Conservation (phyloP, 768 basidiomycete species). For the Sarcodon sp. region DNA sequence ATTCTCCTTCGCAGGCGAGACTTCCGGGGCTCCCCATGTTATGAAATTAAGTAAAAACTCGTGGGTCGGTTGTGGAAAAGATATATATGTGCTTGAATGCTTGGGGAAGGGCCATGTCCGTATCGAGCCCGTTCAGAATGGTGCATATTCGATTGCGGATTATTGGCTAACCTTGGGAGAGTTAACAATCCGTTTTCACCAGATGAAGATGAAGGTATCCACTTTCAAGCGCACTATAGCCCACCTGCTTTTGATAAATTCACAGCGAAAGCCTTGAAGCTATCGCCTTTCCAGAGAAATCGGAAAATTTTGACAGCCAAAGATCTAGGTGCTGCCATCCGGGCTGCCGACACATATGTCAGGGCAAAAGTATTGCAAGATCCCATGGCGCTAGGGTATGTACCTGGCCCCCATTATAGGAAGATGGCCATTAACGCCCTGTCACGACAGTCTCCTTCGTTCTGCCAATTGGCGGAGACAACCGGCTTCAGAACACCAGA, state of each 20-base stretch:
- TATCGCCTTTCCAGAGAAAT: slow-evolving; percentile 37
- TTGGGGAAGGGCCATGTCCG: slow-evolving; percentile 59
- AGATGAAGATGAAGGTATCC: slow-evolving; percentile 15
- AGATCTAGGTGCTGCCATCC: slow-evolving; percentile 45
- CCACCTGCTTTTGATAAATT: slow-evolving; percentile 32
- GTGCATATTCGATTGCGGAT: too few species aligned
- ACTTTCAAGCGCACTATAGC: slow-evolving; percentile 40
- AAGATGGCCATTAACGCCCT: neutral
- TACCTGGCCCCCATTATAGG: slow-evolving; percentile 2
- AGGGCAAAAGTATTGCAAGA: slow-evolving; percentile 40
- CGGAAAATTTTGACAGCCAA: slow-evolving; percentile 35
- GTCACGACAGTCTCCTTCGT: slow-evolving; percentile 36
- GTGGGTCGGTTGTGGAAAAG: slow-evolving; percentile 73
- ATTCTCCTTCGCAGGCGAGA: slow-evolving; percentile 38
- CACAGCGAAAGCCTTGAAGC: slow-evolving; percentile 29
- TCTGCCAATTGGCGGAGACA: slow-evolving; percentile 53
- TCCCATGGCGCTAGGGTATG: slow-evolving; percentile 35
- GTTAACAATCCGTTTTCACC: too few species aligned
- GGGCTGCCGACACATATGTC: slow-evolving; percentile 60
- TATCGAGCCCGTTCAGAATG: slow-evolving; percentile 31
- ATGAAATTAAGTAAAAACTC: slow-evolving; percentile 40
- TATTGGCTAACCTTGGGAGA: too few species aligned
- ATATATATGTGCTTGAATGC: slow-evolving; percentile 63
- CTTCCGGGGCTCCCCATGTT: slow-evolving; percentile 42
- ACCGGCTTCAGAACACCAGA: slow-evolving; percentile 52